phyloP scores from a whole-genome alignment of 768 basidiomycete genomes.

The Auricularia auricula-judae region DNA sequence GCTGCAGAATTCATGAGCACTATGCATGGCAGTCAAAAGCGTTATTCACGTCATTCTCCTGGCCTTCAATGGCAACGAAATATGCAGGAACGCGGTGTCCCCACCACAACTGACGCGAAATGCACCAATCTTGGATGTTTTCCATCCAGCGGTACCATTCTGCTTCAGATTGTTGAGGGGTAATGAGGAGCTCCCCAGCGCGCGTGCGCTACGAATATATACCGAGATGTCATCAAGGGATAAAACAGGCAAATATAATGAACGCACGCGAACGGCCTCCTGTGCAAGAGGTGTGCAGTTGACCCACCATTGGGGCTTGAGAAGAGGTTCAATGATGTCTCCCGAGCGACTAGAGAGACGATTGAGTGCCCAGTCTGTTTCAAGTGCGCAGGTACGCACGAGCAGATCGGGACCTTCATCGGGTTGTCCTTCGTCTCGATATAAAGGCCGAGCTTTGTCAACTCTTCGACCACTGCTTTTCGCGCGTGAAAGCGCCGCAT shows the following conservation, averaged over 20 bases:
- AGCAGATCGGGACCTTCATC: conserved; percentile 94
- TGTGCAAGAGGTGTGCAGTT: conserved; percentile 84
- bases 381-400: conserved; percentile 28
- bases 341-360: conserved; percentile 67
- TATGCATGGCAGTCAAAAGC: not conserved
- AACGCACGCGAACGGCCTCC: conserved; percentile 67
- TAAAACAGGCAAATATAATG: not conserved
- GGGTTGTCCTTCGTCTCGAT: conserved; percentile 92
- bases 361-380: conserved; percentile 4
- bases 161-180: conserved; percentile 75
- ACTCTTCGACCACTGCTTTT: conserved; percentile 65
- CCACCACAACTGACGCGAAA: conserved; percentile 99
- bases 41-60: conserved; percentile 40
- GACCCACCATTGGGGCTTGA: conserved; percentile 99
- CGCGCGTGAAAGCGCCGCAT: conserved; percentile 97
- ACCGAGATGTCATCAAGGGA: not conserved
- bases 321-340: conserved; percentile 86
- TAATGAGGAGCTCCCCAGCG: conserved; percentile 76
- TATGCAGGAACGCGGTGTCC: conserved; percentile 95
- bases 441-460: conserved; percentile 78
- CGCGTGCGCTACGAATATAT: conserved; percentile 54
- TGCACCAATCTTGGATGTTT: conserved; percentile 96
- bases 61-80: conserved; percentile 76
- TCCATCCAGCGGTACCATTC: conserved; percentile 98
- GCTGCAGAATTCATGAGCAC: conserved; percentile 23